Base-by-base conservation (phyloP, 2,329 filamentous ascomycete species). In the Sporothrix mexicana region DNA sequence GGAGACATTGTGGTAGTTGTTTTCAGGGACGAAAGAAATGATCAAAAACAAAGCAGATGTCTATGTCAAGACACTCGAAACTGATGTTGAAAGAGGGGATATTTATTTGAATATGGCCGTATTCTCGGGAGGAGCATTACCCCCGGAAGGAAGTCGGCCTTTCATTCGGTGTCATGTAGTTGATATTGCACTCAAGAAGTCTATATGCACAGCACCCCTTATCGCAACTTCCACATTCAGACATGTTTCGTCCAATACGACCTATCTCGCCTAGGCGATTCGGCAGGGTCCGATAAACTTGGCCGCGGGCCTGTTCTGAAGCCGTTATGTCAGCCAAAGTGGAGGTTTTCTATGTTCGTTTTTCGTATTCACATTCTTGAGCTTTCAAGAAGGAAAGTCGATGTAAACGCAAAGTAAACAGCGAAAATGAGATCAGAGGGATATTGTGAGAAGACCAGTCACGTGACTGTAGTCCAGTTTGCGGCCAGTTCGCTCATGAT, bases 211-310 rank as follows among this genome's bases (percentile, higher is more conserved):
- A 5, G 20, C n/a, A 20, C 3, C 41, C 23, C 17, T 67, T 67
- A 67, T 67, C 64, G 25, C 47, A 68, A 41, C 53, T 68, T 15
- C 66, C 66, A n/a, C 20, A 41, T 53, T 17, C 47, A 47, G 64
- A 68, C 17, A 68, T 53, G 45, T 25, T 36, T 36, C 30, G 30
- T 36, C 30, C 30, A 36, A 36, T 36, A 36, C 30, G 30, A 36
- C 30, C 30, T 36, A 30, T 13, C 17, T 30, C 2, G 10, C 4
- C 45, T 67, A 36, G 64, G 64, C 64, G 64, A n/a, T 17, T 67
- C 64, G 64, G 64, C 64, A 67, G 23, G 8, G 43, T 67, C 64
- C 64, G 64, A 51, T 10, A 15, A 36, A 6, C 13, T 47, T 43
- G 61, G 20, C 61, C 41, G n/a, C n/a, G n/a, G 41, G 61, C 41